phyloP scores from a whole-genome alignment of 495 filamentous ascomycete genomes.

The Aspergillus haitiensis region DNA sequence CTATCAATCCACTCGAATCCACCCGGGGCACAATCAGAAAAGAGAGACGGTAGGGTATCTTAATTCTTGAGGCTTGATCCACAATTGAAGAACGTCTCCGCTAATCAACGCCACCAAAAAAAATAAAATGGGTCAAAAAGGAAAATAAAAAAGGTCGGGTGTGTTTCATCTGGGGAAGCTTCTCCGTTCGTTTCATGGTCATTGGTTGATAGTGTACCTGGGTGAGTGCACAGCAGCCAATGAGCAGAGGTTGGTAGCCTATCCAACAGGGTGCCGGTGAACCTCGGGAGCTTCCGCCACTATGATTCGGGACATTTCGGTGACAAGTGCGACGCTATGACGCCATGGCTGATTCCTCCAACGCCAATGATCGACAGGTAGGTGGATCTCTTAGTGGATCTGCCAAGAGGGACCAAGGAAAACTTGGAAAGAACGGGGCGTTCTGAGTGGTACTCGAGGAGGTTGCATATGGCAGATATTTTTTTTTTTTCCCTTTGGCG shows the following conservation, averaged over 20 bases:
- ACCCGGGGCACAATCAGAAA: too few relatives aligned
- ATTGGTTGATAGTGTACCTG: slow-evolving; percentile 3
- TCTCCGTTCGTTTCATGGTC: not conserved
- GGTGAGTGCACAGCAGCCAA: not conserved
- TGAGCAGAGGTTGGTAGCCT: not conserved
- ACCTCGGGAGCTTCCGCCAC: slow-evolving; percentile 27
- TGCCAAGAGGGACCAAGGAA: not conserved
- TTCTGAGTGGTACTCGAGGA: too few relatives aligned
- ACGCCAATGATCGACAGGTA: slow-evolving; percentile 18
- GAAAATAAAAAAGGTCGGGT: not conserved
- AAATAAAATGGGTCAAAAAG: too few relatives aligned
- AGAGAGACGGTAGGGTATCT: not conserved
- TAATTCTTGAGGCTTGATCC: not conserved
- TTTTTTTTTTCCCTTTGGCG: too few relatives aligned
- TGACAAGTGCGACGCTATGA: slow-evolving; percentile 37
- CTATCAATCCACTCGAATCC: too few relatives aligned
- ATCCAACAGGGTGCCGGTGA: not conserved
- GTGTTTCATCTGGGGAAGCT: slow-evolving; percentile 14
- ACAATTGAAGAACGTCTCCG: not conserved
- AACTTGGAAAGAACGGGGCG: not conserved
- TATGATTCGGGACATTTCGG: slow-evolving; percentile 23
- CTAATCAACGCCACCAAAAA: slow-evolving; percentile 9
- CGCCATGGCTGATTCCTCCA: slow-evolving; percentile 24
- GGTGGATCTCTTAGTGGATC: not conserved
- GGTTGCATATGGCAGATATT: too few relatives aligned